Conservation (phyloP, 2,329 filamentous ascomycete species). For the Penicillium aurantiogriseum region DNA sequence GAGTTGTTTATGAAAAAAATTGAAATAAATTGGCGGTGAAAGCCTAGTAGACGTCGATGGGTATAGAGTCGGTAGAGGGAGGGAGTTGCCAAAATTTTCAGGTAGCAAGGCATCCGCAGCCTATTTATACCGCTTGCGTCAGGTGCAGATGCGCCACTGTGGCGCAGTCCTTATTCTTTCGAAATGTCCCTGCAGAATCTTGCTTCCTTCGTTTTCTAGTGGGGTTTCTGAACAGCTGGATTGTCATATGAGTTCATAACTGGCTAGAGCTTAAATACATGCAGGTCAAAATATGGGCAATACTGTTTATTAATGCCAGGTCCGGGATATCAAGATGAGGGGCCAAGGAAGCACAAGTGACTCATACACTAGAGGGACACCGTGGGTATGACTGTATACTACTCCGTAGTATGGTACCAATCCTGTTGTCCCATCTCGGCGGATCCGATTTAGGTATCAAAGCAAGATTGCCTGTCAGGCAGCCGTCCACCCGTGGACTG, state of each 20-base stretch:
- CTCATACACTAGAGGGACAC: slow-evolving; percentile 3
- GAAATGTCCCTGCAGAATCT: not conserved
- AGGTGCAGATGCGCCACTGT: slow-evolving; percentile 15
- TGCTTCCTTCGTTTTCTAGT: slow-evolving; percentile 1
- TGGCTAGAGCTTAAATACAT: slow-evolving; percentile 12
- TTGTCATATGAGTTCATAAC: slow-evolving; percentile 1
- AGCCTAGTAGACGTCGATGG: slow-evolving; percentile 13
- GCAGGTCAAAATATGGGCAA: slow-evolving; percentile 7
- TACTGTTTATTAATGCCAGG: slow-evolving; percentile 1
- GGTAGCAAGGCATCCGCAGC: slow-evolving; percentile 29
- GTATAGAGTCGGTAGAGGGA: slow-evolving; percentile 8
- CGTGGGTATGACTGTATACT: slow-evolving; percentile 3
- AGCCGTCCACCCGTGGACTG: not conserved
- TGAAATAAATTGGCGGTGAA: slow-evolving; percentile 9
- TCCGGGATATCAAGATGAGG: not conserved
- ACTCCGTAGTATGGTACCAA: not conserved
- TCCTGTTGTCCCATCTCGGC: not conserved
- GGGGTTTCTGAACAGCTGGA: slow-evolving; percentile 12
- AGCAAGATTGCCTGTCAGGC: slow-evolving; percentile 8
- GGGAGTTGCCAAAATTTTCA: slow-evolving; percentile 28
- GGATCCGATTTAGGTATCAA: slow-evolving; percentile 10
- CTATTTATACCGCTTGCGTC: slow-evolving; percentile 10
- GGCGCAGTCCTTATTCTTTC: slow-evolving; percentile 15
- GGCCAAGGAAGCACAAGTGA: slow-evolving; percentile 5
- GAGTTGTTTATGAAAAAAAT: not conserved